Evolutionary conservation across 2,329 filamentous ascomycete genomes (phyloP).

Genomic region (Pestalotiopsis sp.): DNA sequence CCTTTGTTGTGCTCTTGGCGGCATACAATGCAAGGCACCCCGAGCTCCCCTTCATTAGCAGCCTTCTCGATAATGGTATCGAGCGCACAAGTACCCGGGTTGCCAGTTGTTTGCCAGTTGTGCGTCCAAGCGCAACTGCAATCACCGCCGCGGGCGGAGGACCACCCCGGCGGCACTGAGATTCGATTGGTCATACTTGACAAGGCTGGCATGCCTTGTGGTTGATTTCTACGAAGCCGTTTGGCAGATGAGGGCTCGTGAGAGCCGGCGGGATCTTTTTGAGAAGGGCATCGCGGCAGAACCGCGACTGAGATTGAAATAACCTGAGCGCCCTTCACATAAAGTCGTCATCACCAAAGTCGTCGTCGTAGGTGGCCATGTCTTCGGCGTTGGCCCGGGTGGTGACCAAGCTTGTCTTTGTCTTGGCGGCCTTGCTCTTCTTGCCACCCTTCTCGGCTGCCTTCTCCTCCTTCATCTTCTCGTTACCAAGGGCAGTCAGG

Average conservation of each 20-base stretch:
- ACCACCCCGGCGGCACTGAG: background rate
- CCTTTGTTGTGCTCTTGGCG: background rate
- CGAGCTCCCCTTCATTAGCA: background rate
- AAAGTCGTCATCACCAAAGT: slow-evolving; percentile 81
- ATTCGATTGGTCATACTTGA: background rate
- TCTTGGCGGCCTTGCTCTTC: slow-evolving; percentile 94
- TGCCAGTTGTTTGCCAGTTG: background rate
- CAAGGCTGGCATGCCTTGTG: background rate
- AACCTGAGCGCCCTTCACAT: slow-evolving; percentile 56
- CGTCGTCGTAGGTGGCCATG: slow-evolving; percentile 77
- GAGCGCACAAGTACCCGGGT: background rate
- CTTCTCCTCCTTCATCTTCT: slow-evolving; percentile 99
- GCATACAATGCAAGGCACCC: background rate
- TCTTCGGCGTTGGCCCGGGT: slow-evolving; percentile 65
- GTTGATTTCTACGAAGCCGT: slow-evolving; percentile 3
- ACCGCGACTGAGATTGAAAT: slow-evolving; percentile 18
- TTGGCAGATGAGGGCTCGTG: slow-evolving; percentile 1
- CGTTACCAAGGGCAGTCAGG: slow-evolving; percentile 88
- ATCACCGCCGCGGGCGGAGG: background rate
- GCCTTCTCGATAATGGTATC: background rate
- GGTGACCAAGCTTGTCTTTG: slow-evolving; percentile 81
- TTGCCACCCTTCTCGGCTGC: slow-evolving; percentile 89
- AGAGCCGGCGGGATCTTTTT: slow-evolving; percentile 4
- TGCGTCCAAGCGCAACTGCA: background rate
- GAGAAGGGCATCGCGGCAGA: slow-evolving; percentile 4